Evolutionary conservation across 805 yeast species (phyloP), one percentile per base, ranked within the genome.

Genomic region (Maudiozyma pseudohumilis): DNA sequence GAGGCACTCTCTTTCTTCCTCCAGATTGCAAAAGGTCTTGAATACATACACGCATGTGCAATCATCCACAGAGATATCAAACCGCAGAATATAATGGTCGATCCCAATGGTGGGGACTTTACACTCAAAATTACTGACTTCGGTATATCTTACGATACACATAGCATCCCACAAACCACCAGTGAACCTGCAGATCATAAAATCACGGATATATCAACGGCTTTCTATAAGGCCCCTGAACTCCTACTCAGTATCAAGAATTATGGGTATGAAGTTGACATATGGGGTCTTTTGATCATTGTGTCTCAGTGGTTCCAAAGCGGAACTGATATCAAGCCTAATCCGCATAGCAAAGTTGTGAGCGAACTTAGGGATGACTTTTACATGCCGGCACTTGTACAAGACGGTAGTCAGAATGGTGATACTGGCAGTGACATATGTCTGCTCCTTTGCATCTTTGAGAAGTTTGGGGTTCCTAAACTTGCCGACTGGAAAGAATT

Each of bases 51-150:
- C 60, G 74, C 84, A 8, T 74, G 79, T 75, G 94, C 94, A 12
- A 83, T 88, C 41, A 86, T 88, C 69, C 96, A 88, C 56, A 69
- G 96, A 52, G 96, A 88, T 61, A 87, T 88, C 39, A 88, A 88
- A 61, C 95, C 95, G 8, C 95, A 86, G 50, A 88, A 88, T 59
- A 79, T 88, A 43, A 34, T 49, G 35, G 11, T 43, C 6, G 42
- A 32, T 13, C 15, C 9, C 1, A 28, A 23, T 2, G n/a, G 24
- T 2, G 28, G 27, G 9, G 31, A 16, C 18, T 16, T 28, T 7
- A 82, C 77, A 41, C 74, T 80, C 52, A 84, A 60, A 6, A 44
- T 80, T 1, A 72, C 75, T 12, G 94, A 85, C 50, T 79, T 80
- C 57, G 92, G 94, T 6, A 69, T 76, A 2, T 77, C 84, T 27